Conservation (phyloP, 768 basidiomycete genomes). For the Ramaria rubella region DNA sequence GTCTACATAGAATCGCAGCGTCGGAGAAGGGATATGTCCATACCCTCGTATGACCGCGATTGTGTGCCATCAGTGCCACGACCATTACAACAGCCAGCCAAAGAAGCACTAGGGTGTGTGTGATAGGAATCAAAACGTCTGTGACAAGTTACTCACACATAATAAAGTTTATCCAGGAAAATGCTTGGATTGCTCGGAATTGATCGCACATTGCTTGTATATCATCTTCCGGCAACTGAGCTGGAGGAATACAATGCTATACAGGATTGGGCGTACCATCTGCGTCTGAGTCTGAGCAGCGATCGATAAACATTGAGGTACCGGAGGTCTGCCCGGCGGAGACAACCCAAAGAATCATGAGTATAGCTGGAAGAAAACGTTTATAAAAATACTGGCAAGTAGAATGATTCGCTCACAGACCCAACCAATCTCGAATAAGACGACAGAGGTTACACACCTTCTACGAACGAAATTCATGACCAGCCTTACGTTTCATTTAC, state of each 20-base stretch:
- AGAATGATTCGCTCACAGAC: neutral
- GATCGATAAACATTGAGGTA: neutral
- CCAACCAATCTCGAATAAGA: slow-evolving; percentile 7
- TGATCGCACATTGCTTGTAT: neutral
- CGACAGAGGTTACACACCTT: neutral
- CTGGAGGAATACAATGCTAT: neutral
- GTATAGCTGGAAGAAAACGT: neutral
- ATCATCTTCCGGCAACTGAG: neutral
- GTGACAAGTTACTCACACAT: neutral
- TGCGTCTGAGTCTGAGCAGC: neutral
- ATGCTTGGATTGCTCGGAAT: neutral
- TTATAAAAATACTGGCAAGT: neutral
- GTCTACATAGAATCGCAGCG: neutral
- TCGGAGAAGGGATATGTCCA: slow-evolving; percentile 2
- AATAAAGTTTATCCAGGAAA: slow-evolving; percentile 5
- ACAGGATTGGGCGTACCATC: neutral
- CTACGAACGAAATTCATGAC: neutral
- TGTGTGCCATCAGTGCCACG: neutral
- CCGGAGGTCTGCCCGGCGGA: neutral
- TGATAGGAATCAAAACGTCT: neutral
- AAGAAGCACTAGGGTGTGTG: neutral
- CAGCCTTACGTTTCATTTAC: neutral
- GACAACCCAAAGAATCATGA: slow-evolving; percentile 5
- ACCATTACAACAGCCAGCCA: neutral
- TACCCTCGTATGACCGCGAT: neutral